A percentile compares a stretch with the other conserved stretches of the same genome.
Evolutionary conservation across 2,329 filamentous ascomycete genomes (phyloP).

Genomic region (Nemania sp.): DNA sequence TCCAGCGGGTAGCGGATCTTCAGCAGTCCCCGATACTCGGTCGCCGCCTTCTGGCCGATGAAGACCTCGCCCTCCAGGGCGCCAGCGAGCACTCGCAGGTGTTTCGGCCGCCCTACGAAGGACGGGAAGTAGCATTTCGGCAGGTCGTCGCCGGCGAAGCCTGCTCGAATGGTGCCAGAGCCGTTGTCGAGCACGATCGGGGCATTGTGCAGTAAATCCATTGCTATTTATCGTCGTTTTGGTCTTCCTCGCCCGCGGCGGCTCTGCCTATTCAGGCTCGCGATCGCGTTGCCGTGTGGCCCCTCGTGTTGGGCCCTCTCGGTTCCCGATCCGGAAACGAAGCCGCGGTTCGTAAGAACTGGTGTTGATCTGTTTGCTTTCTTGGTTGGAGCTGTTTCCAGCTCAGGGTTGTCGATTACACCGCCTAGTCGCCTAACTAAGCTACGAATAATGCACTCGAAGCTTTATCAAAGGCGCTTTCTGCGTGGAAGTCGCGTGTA

Average conservation of each 20-base stretch:
- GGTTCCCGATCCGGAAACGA: slow-evolving; percentile 1
- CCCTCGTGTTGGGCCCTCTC: slow-evolving; percentile 7
- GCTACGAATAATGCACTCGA: no score
- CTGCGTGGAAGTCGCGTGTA: no score
- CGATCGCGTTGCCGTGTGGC: slow-evolving; percentile 10
- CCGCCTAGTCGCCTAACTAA: no score
- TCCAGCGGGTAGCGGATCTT: slow-evolving; percentile 97
- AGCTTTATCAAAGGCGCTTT: no score
- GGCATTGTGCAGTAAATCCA: slow-evolving; percentile 83
- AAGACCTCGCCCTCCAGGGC: slow-evolving; percentile 96
- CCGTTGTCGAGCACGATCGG: slow-evolving; percentile 99
- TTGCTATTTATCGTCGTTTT: slow-evolving; percentile 51
- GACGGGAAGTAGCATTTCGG: slow-evolving; percentile 98
- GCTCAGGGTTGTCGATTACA: no score
- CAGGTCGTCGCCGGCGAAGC: slow-evolving; percentile 93
- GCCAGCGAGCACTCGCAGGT: slow-evolving; percentile 91
- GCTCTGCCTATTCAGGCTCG: slow-evolving; percentile 27
- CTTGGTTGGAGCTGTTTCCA: neutral
- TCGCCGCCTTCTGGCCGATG: slow-evolving; percentile 85
- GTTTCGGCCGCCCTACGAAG: slow-evolving; percentile 94
- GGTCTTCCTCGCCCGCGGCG: slow-evolving; percentile 24
- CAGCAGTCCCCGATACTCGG: slow-evolving; percentile 85
- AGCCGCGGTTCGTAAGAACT: neutral
- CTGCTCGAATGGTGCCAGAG: slow-evolving; percentile 94
- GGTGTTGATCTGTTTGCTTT: neutral